Evolutionary conservation across 108 stramenopile genomes (phyloP).

Genomic region (Fragilariopsis cylindrus): DNA sequence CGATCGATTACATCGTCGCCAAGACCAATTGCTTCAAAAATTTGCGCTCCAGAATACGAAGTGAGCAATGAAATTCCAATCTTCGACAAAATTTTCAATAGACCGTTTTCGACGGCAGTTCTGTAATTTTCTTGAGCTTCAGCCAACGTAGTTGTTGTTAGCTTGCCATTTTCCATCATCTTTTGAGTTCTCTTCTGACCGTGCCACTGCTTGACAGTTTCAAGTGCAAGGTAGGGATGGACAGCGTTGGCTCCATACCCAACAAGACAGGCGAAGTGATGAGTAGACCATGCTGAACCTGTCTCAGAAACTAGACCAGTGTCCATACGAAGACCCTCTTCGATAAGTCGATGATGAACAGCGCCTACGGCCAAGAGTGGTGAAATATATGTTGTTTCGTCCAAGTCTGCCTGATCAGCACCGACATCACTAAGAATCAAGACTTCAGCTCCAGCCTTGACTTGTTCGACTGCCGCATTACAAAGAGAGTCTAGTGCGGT

Average conservation of each 20-base stretch:
- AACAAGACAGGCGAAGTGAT: constrained; percentile 92
- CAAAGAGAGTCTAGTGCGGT: constrained; percentile 82
- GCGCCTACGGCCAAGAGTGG: constrained; percentile 94
- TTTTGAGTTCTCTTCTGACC: constrained; percentile 72
- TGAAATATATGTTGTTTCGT: constrained; percentile 83
- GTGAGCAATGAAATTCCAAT: constrained; percentile 95
- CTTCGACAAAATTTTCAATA: constrained; percentile 94
- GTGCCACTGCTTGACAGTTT: constrained; percentile 93
- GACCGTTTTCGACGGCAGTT: constrained; percentile 85
- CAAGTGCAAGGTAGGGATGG: constrained; percentile 93
- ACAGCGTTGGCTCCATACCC: constrained; percentile 96
- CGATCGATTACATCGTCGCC: constrained; percentile 83
- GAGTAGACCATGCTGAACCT: constrained; percentile 93
- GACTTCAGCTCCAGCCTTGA: constrained; percentile 85
- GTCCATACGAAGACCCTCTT: constrained; percentile 91
- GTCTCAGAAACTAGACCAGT: constrained; percentile 91
- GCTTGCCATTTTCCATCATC: constrained; percentile 85
- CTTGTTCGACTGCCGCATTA: constrained; percentile 81
- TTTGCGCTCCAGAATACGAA: constrained; percentile 93
- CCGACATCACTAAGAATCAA: constrained; percentile 90
- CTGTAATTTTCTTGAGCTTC: constrained; percentile 94
- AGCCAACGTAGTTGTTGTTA: constrained; percentile 62
- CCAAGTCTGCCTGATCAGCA: constrained; percentile 56
- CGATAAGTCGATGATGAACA: constrained; percentile 94
- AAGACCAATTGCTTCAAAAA: constrained; percentile 95